Percentiles rank a stretch among this genome's conserved stretches.
Conservation (phyloP, 345 rosid genomes). For the Camelina laxa region DNA sequence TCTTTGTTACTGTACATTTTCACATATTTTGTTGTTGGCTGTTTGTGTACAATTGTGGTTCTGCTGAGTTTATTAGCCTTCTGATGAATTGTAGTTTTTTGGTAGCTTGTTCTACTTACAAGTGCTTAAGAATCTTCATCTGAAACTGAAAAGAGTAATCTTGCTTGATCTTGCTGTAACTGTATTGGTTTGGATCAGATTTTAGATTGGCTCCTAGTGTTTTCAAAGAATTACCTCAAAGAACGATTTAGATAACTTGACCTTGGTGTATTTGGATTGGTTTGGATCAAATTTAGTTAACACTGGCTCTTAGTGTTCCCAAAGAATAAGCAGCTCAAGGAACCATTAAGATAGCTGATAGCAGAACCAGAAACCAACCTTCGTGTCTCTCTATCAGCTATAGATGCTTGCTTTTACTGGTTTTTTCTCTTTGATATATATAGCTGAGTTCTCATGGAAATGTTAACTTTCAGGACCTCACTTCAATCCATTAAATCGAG, state of each 20-base stretch:
- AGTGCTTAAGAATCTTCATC: neutral
- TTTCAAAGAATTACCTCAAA: no score
- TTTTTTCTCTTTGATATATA: neutral
- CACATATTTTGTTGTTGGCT: neutral
- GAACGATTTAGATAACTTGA: no score
- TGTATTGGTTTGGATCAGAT: neutral
- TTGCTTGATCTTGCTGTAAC: constrained; percentile 20
- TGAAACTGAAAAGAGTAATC: constrained; percentile 6
- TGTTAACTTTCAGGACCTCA: constrained; percentile 69
- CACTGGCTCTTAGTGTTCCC: neutral
- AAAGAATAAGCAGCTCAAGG: neutral
- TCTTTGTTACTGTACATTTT: neutral
- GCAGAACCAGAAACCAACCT: neutral
- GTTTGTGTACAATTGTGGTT: neutral
- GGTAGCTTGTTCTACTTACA: neutral
- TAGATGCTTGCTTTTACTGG: constrained; percentile 1
- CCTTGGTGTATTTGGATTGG: neutral
- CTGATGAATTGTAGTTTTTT: neutral
- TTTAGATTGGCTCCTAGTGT: no score
- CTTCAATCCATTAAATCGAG: constrained; percentile 84
- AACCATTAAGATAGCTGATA: constrained; percentile 18
- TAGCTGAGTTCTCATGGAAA: neutral
- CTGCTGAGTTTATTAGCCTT: constrained; percentile 5
- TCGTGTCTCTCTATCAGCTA: neutral
- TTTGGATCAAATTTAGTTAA: constrained; percentile 23